Evolutionary conservation across 116 monocot genomes (phyloP), one percentile per base, ranked within the genome.

Genomic region (Thalassia testudinum): DNA sequence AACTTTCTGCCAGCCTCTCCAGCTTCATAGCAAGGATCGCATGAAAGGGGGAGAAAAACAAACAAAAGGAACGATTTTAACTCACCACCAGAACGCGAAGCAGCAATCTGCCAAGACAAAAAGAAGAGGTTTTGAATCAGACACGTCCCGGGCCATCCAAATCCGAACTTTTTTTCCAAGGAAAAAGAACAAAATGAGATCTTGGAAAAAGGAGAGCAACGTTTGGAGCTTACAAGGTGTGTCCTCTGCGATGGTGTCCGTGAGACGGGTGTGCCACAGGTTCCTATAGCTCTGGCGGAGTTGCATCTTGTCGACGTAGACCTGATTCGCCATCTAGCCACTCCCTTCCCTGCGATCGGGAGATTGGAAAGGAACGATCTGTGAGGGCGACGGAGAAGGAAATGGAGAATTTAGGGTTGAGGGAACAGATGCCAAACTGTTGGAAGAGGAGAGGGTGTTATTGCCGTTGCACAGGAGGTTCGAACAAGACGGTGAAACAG

Each of bases 281-380:
- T 86, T 81, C 54, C 78, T 64, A 69, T 86, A 86, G 75, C 44
- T 72, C 81, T 81, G 81, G 29, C 81, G 77, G 57, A 72, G 68
- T 69, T 86, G 65, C 81, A 86, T 78, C 86, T 86, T 86, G 52
- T 86, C 81, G 45, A 86, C 16, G 25, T 59, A 42, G 52, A 30
- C 72, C 68, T 78, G 74, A 19, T 61, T 66, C 71, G 72, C 65
- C 86, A 81, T 81, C 25, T 60, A 7, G 40, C 45, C 45, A 20
- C 10, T 13, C 7, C 23, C 14, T 19, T 23, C 14, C 21, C 4
- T 1, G 5, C 14, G 24, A 21, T 50, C 50, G 2, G 7, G 45
- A 10, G 30, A 34, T 34, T 34, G 30, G 30, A 34, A 34, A 34
- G 30, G 30, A 5, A 5, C 10, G 30, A 34, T 34, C 10, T 34